phyloP scores from a whole-genome alignment of 208 protist species.

The Paratrypanosoma confusum region DNA sequence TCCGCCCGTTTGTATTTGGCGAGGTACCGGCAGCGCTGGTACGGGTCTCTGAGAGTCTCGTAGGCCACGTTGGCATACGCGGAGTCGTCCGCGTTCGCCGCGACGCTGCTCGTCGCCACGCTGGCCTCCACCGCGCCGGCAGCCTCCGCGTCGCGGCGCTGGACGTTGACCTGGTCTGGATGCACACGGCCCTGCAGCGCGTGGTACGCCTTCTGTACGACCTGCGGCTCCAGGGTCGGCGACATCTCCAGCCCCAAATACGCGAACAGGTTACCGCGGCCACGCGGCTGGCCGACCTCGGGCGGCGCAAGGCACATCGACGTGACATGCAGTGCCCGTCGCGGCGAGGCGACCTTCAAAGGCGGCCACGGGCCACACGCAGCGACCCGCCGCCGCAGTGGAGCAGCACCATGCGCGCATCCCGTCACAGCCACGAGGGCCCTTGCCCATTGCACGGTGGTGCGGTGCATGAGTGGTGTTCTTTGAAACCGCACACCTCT shows the following conservation, averaged over 20 bases:
- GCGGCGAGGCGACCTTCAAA: too few relatives aligned
- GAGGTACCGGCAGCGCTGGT: conserved; percentile 69
- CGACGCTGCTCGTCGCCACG: not conserved
- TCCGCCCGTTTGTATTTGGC: conserved; percentile 28
- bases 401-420: too few relatives aligned
- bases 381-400: too few relatives aligned
- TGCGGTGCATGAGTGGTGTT: too few relatives aligned
- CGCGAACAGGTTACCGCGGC: conserved; percentile 59
- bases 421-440: too few relatives aligned
- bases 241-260: conserved; percentile 42
- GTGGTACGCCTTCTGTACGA: conserved; percentile 65
- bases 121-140: not conserved
- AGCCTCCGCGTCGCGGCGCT: conserved; percentile 11
- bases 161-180: conserved; percentile 53
- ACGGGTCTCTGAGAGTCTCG: conserved; percentile 59
- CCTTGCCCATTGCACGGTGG: too few relatives aligned
- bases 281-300: too few relatives aligned
- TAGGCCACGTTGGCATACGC: conserved; percentile 72
- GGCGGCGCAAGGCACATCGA: too few relatives aligned
- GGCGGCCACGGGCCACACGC: too few relatives aligned
- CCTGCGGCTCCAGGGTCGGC: conserved; percentile 35
- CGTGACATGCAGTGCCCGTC: too few relatives aligned
- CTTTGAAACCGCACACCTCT: too few relatives aligned
- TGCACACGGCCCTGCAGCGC: conserved; percentile 62
- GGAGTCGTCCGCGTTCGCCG: conserved; percentile 18